Conservation (phyloP, 2,329 filamentous ascomycete genomes). For the Verticillium zaregamsianum region DNA sequence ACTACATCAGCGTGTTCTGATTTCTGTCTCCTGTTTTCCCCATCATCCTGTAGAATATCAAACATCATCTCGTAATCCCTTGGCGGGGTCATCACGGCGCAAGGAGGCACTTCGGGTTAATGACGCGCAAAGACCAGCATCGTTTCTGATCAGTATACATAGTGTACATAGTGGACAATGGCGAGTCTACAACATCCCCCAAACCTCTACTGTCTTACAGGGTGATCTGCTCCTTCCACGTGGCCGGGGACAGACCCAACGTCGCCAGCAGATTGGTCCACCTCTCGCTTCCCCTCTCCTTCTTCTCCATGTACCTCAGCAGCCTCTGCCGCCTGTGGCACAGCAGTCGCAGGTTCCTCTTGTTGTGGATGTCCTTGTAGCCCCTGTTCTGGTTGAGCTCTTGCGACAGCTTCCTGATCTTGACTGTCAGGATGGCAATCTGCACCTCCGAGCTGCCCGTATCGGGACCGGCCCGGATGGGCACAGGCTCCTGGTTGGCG, state of each 20-base stretch:
- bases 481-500: conserved; percentile 34
- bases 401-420: conserved; percentile 78
- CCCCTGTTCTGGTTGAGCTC: conserved; percentile 64
- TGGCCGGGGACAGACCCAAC: conserved; percentile 80
- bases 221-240: conserved; percentile 86
- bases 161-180: conserved; percentile 47
- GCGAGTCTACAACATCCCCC: conserved; percentile 32
- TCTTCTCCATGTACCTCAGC: conserved; percentile 78
- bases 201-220: conserved; percentile 44
- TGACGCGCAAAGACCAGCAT: conserved; percentile 14
- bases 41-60: conserved; percentile 38
- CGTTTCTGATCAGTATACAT: conserved; percentile 19
- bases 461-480: conserved; percentile 73
- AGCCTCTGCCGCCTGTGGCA: conserved; percentile 88
- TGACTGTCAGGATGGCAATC: conserved; percentile 88
- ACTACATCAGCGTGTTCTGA: conserved; percentile 98
- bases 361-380: conserved; percentile 89
- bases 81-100: conserved; percentile 31
- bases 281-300: conserved; percentile 85
- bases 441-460: conserved; percentile 98
- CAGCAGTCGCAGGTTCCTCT: conserved; percentile 79
- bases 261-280: conserved; percentile 84
- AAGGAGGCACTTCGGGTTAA: conserved; percentile 14
- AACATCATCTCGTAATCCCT: conserved; percentile 3
- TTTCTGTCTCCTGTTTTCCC: conserved; percentile 14